Evolutionary conservation across 495 filamentous ascomycete genomes (phyloP), one percentile per base, ranked within the genome.

Genomic region (Podospora pseudoanserina): DNA sequence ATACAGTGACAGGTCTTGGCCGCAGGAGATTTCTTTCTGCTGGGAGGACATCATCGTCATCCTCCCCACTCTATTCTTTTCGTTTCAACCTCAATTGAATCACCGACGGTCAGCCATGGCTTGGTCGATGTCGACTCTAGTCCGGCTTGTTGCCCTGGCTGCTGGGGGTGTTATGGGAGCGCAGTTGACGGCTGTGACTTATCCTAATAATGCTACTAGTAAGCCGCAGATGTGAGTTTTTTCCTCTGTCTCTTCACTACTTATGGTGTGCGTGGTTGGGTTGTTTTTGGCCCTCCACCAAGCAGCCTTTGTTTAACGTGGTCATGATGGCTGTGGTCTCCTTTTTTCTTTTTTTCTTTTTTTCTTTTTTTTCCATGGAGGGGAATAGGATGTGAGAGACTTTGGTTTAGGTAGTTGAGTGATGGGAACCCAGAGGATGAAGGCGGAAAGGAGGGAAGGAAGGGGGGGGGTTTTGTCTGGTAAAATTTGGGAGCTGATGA

Each of bases 171-270:
- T 4, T 60, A 5, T 60, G 5, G 72, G 44, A 4, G 76, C 79
- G 30, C 68, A 70, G 67, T 71, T 80, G 11, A 79, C 78, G 26
- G 72, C 75, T 70, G 78, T 80, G 16, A 75, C 74, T 34, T 80
- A 80, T 55, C 77, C 77, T 16, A 81, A 78, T 65, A 78, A 80
- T 54, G 78, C 78, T 2, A 80, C 76, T 1, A 77, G 72, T 53
- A 78, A 78, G 72, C 77, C 75, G 1, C 74, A 80, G 53, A 79
- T 79, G 78, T 80, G 60, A 72, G 72, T 55, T 26, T 3, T 27
- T 28, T 16, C 19, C 7, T 32, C 7, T 32, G 4, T 32, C 30
- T 5, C 23, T 32, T 32, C 7, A 32, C 3, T 32, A 32, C 7
- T 7, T 32, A 32, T 5, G 30, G 30, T 32, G 7, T 23, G 23